A percentile compares a stretch with the other conserved stretches of the same genome.
Evolutionary conservation across 495 filamentous ascomycete genomes (phyloP).

Genomic region (Neurospora sp.): DNA sequence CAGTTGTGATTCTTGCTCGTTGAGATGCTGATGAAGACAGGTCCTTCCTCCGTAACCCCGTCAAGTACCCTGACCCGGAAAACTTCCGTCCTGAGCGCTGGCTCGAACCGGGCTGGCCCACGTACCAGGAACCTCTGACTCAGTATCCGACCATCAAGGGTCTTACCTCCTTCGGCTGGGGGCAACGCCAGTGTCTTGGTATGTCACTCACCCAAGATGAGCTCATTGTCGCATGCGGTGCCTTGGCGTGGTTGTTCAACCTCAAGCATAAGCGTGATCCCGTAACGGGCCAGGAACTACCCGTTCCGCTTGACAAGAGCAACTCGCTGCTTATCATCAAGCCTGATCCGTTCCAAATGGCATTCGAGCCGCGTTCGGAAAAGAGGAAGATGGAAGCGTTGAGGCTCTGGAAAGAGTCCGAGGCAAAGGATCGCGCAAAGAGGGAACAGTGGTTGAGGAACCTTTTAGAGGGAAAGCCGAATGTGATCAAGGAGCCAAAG

Average conservation of each 20-base stretch:
- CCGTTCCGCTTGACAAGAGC: conserved; percentile 31
- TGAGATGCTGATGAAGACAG: conserved; percentile 11
- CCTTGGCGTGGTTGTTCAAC: conserved; percentile 38
- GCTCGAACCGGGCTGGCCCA: conserved; percentile 40
- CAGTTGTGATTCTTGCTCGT: background rate
- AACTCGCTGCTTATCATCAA: conserved; percentile 35
- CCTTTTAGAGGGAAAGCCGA: background rate
- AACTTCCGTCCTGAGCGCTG: conserved; percentile 43
- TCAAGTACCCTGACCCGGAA: conserved; percentile 40
- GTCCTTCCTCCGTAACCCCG: conserved; percentile 28
- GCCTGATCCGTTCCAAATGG: conserved; percentile 32
- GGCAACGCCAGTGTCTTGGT: conserved; percentile 51
- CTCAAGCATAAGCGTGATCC: conserved; percentile 28
- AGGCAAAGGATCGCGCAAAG: conserved; percentile 13
- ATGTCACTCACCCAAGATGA: conserved; percentile 38
- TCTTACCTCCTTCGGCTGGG: conserved; percentile 47
- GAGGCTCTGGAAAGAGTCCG: conserved; percentile 12
- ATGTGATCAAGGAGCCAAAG: background rate
- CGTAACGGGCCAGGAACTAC: conserved; percentile 20
- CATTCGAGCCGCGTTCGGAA: conserved; percentile 29
- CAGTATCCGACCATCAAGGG: conserved; percentile 35
- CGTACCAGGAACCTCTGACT: conserved; percentile 39
- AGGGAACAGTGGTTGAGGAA: conserved; percentile 17
- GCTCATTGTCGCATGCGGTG: conserved; percentile 35
- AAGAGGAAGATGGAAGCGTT: conserved; percentile 21